A percentile compares a stretch with the other conserved stretches of the same genome.
These are phyloP conservation scores for Lactarius pseudohatsudake DNA, from an alignment of 768 basidiomycete species.

Conservation along the genomic window DNA sequence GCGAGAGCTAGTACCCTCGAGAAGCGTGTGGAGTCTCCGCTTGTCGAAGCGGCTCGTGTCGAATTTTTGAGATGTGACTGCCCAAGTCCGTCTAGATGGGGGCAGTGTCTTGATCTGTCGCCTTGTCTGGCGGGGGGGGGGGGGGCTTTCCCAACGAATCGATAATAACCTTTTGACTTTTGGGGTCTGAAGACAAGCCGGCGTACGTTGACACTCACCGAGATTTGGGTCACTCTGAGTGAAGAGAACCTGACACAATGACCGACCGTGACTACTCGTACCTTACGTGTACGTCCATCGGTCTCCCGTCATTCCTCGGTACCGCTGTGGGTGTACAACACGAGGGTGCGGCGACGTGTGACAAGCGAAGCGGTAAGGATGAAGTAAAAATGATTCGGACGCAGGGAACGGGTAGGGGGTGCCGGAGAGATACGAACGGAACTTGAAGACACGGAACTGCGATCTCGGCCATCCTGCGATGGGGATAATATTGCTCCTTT, in stretches of 20 bases:
- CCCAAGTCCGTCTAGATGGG: background rate
- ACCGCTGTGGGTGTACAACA: background rate
- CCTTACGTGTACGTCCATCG: background rate
- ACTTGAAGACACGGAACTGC: background rate
- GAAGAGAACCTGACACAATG: background rate
- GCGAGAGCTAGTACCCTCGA: background rate
- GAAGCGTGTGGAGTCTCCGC: background rate
- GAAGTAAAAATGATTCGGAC: background rate
- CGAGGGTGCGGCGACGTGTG: background rate
- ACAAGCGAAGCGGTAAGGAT: conserved; percentile 6
- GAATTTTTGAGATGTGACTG: background rate
- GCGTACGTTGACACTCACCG: conserved; percentile 4
- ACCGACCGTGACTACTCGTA: background rate
- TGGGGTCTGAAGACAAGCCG: conserved; percentile 7
- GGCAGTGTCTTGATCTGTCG: background rate
- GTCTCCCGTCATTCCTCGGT: background rate
- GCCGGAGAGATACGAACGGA: background rate
- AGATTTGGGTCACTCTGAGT: background rate
- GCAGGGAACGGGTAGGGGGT: background rate
- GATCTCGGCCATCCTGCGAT: conserved; percentile 13
- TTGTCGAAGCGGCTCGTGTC: background rate
- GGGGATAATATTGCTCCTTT: conserved; percentile 15
- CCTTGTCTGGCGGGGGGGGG: background rate
- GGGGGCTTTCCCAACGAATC: background rate
- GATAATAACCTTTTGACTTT: conserved; percentile 21